A percentile compares a stretch with the other conserved stretches of the same genome.
Conservation (phyloP, 2,329 filamentous ascomycete genomes). For the Erysiphe pisi region DNA sequence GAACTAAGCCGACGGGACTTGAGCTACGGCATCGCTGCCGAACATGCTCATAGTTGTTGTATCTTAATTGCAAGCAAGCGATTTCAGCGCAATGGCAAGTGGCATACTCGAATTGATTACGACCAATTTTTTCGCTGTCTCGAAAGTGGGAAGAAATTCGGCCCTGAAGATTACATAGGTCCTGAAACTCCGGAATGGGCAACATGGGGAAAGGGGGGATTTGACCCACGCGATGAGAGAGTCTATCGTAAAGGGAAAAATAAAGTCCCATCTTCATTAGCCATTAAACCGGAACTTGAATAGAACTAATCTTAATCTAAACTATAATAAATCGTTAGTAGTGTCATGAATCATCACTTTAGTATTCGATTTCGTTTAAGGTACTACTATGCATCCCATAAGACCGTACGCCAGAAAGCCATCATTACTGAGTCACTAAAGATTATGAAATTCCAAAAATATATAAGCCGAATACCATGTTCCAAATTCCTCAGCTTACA, state of each 20-base stretch:
- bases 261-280: constrained; percentile 30
- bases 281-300: no score
- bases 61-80: constrained; percentile 72
- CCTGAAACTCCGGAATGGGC: constrained; percentile 84
- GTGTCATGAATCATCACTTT: no score
- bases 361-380: no score
- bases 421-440: no score
- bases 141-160: constrained; percentile 59
- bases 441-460: no score
- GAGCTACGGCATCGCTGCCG: constrained; percentile 80
- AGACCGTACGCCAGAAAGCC: no score
- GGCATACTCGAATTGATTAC: constrained; percentile 91
- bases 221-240: constrained; percentile 78
- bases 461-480: no score
- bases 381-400: no score
- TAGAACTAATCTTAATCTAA: background rate
- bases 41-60: constrained; percentile 92
- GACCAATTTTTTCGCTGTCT: constrained; percentile 74
- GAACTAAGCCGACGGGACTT: constrained; percentile 61
- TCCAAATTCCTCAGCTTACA: no score
- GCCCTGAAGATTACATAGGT: constrained; percentile 83
- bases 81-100: constrained; percentile 65
- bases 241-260: constrained; percentile 73
- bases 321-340: background rate
- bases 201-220: constrained; percentile 85